These are phyloP conservation scores for Penicillium silybi DNA, from an alignment of 495 filamentous ascomycete genomes.

Conservation along the genomic window DNA sequence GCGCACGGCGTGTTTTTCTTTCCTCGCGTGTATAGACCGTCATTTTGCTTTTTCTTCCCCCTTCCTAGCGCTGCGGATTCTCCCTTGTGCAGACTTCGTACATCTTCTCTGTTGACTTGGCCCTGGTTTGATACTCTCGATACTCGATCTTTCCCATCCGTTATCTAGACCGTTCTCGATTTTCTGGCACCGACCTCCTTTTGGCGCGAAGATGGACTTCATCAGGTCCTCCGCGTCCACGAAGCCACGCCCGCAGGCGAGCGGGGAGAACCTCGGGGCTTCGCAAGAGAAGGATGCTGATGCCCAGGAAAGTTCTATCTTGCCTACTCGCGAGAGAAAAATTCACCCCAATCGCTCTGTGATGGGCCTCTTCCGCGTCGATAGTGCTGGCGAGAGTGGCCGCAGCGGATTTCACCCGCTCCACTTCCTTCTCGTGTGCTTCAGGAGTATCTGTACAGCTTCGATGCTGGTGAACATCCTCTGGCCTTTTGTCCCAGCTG, in stretches of 20 bases:
- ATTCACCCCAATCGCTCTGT: conserved; percentile 13
- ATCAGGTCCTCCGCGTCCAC: conserved; percentile 13
- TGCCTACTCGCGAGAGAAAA: conserved; percentile 28
- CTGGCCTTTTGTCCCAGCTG: conserved; percentile 72
- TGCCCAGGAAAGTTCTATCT: conserved; percentile 11
- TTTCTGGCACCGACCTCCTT: not conserved
- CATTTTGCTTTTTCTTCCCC: not conserved
- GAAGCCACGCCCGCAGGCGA: conserved; percentile 1
- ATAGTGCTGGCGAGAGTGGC: conserved; percentile 63
- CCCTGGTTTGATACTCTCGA: too few species aligned
- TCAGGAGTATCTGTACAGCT: conserved; percentile 51
- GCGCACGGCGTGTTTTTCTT: conserved; percentile 12
- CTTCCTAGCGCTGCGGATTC: not conserved
- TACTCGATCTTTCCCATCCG: not conserved
- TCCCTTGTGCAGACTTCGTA: not conserved
- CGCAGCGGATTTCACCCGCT: conserved; percentile 57
- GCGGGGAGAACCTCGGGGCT: not conserved
- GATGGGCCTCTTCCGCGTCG: conserved; percentile 39
- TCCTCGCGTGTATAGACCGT: not conserved
- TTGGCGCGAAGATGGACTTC: conserved; percentile 13
- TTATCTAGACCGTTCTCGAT: not conserved
- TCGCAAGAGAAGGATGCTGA: conserved; percentile 14
- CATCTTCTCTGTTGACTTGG: not conserved
- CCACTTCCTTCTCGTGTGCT: conserved; percentile 58
- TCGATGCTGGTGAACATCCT: conserved; percentile 61